Evolutionary conservation across 192 early-diverging fungal genomes (phyloP).

Genomic region (Coemansia brasiliensis): DNA sequence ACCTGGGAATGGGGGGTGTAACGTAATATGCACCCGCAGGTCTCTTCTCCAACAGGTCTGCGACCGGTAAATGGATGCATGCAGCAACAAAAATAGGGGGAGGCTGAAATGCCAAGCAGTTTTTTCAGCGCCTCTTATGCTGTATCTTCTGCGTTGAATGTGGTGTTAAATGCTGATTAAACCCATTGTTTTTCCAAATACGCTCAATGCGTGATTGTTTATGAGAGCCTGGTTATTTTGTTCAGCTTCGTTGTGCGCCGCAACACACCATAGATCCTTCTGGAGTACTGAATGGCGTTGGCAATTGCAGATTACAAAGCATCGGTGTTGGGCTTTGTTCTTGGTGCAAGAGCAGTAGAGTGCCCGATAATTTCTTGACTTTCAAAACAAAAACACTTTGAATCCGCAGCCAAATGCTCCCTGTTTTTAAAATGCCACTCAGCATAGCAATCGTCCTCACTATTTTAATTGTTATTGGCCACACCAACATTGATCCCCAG

Average conservation of each 20-base stretch:
- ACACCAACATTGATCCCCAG: not conserved
- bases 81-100: constrained; percentile 3
- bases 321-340: not conserved
- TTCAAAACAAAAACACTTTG: not conserved
- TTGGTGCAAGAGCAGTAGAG: constrained; percentile 9
- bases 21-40: too few relatives aligned
- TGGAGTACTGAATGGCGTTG: not conserved
- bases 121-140: not conserved
- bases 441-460: too few relatives aligned
- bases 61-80: constrained; percentile 1
- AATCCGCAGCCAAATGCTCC: constrained; percentile 13
- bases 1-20: too few relatives aligned
- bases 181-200: constrained; percentile 1
- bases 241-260: constrained; percentile 6
- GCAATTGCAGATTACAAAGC: constrained; percentile 15
- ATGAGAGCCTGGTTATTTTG: constrained; percentile 1
- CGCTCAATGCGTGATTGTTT: constrained; percentile 4
- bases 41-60: not conserved
- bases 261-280: not conserved
- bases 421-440: not conserved
- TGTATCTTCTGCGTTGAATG: not conserved
- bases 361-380: not conserved
- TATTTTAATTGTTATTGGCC: constrained; percentile 9
- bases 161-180: constrained; percentile 18
- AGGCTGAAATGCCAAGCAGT: constrained; percentile 8